These are phyloP conservation scores for Populus hybrid DNA, from an alignment of 441 rosid genomes.

Conservation along the genomic window DNA sequence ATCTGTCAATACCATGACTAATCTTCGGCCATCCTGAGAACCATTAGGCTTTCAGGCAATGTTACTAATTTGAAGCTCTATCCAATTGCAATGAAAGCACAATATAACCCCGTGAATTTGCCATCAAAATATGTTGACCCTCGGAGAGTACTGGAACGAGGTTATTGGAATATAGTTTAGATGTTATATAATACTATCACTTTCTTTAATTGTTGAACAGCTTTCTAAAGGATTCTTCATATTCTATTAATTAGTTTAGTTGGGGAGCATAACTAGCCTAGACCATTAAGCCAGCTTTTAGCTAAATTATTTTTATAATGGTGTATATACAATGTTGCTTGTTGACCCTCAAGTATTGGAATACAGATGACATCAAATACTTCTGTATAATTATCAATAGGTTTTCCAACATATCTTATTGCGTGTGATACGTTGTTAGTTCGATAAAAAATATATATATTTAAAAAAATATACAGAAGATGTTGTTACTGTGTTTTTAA, in stretches of 20 bases:
- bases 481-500: too few relatives aligned
- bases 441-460: too few relatives aligned
- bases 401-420: neutral
- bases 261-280: neutral
- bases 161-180: neutral
- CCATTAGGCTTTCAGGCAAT: neutral
- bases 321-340: too few relatives aligned
- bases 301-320: too few relatives aligned
- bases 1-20: too few relatives aligned
- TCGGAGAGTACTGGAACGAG: constrained; percentile 4
- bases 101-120: neutral
- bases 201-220: neutral
- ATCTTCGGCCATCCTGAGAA: too few relatives aligned
- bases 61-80: neutral
- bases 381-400: neutral
- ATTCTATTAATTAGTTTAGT: too few relatives aligned
- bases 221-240: neutral
- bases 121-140: neutral
- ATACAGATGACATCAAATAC: too few relatives aligned
- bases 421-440: too few relatives aligned
- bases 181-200: neutral
- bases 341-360: too few relatives aligned
- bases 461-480: too few relatives aligned
- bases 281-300: too few relatives aligned
- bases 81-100: neutral